Evolutionary conservation across 345 rosid species (phyloP).

Genomic region (Turritis glabra): DNA sequence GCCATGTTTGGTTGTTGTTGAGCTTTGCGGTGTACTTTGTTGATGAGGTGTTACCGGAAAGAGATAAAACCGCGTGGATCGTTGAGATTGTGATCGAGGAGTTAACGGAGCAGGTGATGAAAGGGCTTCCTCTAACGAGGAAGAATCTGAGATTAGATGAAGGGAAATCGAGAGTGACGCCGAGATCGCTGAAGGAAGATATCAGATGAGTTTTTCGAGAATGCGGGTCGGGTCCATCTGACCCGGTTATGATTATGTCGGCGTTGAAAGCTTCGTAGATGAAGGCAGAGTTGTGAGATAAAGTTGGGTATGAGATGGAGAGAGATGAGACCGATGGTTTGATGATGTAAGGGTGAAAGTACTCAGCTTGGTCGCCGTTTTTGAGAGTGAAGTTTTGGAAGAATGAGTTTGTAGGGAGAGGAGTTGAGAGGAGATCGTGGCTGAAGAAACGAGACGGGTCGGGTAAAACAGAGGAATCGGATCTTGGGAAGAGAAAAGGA

Average conservation of each 20-base stretch:
- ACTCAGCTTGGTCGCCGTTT: conserved; percentile 79
- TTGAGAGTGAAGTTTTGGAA: conserved; percentile 92
- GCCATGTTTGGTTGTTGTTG: conserved; percentile 87
- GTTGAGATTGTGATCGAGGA: conserved; percentile 64
- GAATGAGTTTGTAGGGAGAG: conserved; percentile 87
- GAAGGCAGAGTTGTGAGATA: conserved; percentile 60
- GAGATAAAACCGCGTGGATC: conserved; percentile 68
- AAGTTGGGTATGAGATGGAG: conserved; percentile 76
- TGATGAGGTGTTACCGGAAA: conserved; percentile 44
- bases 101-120: conserved; percentile 62
- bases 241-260: conserved; percentile 68
- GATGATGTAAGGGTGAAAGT: conserved; percentile 88
- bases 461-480: conserved; percentile 68
- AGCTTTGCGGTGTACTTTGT: conserved; percentile 68
- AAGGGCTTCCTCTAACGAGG: conserved; percentile 88
- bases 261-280: conserved; percentile 59
- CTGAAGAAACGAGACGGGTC: conserved; percentile 82
- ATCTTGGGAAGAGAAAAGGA: conserved; percentile 69
- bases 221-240: conserved; percentile 40
- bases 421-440: conserved; percentile 62
- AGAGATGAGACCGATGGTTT: conserved; percentile 65
- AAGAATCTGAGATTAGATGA: conserved; percentile 67
- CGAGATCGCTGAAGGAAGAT: conserved; percentile 70
- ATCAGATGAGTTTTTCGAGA: conserved; percentile 51
- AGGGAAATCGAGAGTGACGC: conserved; percentile 81